phyloP scores from a whole-genome alignment of 1,284 basidiomycete genomes.

The Pseudozyma thailandica region DNA sequence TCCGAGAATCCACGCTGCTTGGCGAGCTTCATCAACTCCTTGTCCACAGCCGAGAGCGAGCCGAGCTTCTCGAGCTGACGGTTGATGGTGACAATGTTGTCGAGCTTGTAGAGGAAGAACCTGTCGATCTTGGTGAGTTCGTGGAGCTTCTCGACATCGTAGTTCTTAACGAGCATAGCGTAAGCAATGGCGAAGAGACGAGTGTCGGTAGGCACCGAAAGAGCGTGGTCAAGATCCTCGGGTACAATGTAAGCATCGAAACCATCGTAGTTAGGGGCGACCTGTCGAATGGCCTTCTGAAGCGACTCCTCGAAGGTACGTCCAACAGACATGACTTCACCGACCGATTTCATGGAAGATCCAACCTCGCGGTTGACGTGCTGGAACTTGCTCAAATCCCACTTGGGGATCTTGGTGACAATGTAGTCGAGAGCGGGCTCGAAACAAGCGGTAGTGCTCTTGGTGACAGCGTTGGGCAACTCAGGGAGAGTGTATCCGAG shows the following conservation, averaged over 20 bases:
- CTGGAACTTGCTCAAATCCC: slow-evolving; percentile 98
- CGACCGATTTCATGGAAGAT: slow-evolving; percentile 98
- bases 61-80: slow-evolving; percentile 68
- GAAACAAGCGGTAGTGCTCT: slow-evolving; percentile 98
- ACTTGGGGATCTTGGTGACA: slow-evolving; percentile 99
- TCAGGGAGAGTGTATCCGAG: slow-evolving; percentile 97
- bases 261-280: slow-evolving; percentile 83
- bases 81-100: slow-evolving; percentile 81
- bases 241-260: slow-evolving; percentile 79
- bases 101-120: slow-evolving; percentile 99
- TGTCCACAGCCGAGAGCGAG: slow-evolving; percentile 73
- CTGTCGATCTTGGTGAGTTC: slow-evolving; percentile 94
- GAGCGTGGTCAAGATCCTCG: slow-evolving; percentile 82
- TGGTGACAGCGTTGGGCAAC: slow-evolving; percentile 97
- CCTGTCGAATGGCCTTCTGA: slow-evolving; percentile 97
- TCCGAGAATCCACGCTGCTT: slow-evolving; percentile 81
- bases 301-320: slow-evolving; percentile 98
- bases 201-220: slow-evolving; percentile 83
- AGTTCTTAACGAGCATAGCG: slow-evolving; percentile 93
- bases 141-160: slow-evolving; percentile 88
- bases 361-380: slow-evolving; percentile 92
- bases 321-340: slow-evolving; percentile 99
- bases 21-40: slow-evolving; percentile 64
- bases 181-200: slow-evolving; percentile 96
- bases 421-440: slow-evolving; percentile 99